Evolutionary conservation across 441 rosid species (phyloP), one percentile per base, ranked within the genome.

Genomic region (Biscutella laevigata): DNA sequence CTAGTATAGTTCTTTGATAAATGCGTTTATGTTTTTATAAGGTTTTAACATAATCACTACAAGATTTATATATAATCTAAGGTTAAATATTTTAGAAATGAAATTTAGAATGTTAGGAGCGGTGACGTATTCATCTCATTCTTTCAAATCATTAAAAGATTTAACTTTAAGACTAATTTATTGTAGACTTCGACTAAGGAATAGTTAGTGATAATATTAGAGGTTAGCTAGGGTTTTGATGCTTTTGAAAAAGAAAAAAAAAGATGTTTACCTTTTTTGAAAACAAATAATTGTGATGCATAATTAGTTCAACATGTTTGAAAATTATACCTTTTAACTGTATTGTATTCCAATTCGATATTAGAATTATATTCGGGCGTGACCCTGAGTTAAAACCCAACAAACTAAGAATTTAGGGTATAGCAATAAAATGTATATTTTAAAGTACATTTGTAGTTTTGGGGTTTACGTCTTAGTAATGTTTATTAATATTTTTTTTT

Each of bases 191-290:
- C 60, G 34, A 34, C 17, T 41, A 16, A 43, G 14, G n/a, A 38
- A 15, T 46, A 16, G 11, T 30, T 45, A 45, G 4, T 16, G 6
- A 46, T 40, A 46, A 52, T 53, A 27, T 4, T 47, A 9, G 22
- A 37, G 27, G 39, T 19, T 51, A 36, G 61, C 60, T 38, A 49
- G 22, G 62, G 44, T 42, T 57, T 37, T 22, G n/a, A 48, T 50
- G 64, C 62, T 49, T 67, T 49, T 32, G 48, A n/a, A 50, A 64
- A 57, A 57, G 59, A 17, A 17, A 54, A 56, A 17, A 17, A 54
- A 56, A 58, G 73, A 59, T 54, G 16, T 17, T n/a, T 40, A 19
- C 56, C 61, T 56, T 50, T 64, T 30, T 17, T 32, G 25, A 44
- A 53, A 17, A 17, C 3, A 17, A 35, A 29, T 29, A 19, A 43